Base-by-base conservation (phyloP, 1,284 basidiomycete genomes). In the Prillingera fragicola region DNA sequence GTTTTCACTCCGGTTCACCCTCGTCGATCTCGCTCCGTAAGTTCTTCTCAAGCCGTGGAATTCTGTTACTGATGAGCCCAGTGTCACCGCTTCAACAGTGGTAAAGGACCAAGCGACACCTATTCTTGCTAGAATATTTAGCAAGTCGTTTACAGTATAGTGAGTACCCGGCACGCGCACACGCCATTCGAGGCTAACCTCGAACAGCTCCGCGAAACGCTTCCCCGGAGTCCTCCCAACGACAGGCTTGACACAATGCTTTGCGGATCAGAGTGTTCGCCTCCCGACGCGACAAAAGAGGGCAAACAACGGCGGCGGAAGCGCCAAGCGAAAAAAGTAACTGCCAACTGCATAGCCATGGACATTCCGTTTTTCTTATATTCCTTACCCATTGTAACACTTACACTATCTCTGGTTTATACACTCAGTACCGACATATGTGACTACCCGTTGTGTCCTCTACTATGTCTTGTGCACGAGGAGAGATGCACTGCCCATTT, bases 161-260 rank as follows among this genome's bases (percentile, higher is more conserved):
- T 69, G 31, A 55, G 64, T 63, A 14, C 2, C 8, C 6, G 8
- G 14, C n/a, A 5, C 8, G 33, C 38, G 15, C 22, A 29, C 28
- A 14, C 15, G 9, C 26, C 8, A 15, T 29, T 7, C 15, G 8
- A n/a, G 15, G 8, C 27, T 31, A 29, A 15, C 12, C 8, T 15
- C n/a, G 14, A 24, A 5, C 43, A 69, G 67, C 70, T 89, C 87
- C 4, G 87, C 87, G 25, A 94, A 94, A 72, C 80, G 85, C 26
- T 94, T 92, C 73, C 89, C 90, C 27, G 89, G 89, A 33, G 88
- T 92, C 25, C 85, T 87, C 82, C 87, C 88, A 63, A 89, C 87
- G 12, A 91, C 89, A 27, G 82, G 86, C 13, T 77, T 92, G 25
- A 91, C 89, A 19, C 86, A 88, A 50, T 83, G 85, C n/a, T 84